Evolutionary conservation across 1,139 yeast genomes (phyloP).

Genomic region (Yamadazyma atlantica): DNA sequence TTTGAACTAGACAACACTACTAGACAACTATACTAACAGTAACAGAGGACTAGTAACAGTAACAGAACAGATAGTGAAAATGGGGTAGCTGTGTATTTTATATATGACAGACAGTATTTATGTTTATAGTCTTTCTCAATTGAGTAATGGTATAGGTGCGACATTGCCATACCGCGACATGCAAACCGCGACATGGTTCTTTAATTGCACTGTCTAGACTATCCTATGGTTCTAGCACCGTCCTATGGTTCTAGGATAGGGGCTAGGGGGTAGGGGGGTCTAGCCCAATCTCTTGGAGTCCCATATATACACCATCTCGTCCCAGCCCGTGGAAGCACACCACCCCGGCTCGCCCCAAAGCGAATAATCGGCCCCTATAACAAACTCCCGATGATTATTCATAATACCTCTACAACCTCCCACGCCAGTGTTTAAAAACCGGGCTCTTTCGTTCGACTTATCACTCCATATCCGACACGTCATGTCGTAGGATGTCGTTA

Average conservation of each 20-base stretch:
- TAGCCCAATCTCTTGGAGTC: slow-evolving; percentile 50
- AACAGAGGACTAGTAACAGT: too few relatives aligned
- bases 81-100: too few relatives aligned
- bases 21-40: too few relatives aligned
- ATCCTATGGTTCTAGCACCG: neutral
- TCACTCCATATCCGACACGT: slow-evolving; percentile 86
- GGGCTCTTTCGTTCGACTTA: slow-evolving; percentile 53
- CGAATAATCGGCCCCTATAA: slow-evolving; percentile 93
- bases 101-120: slow-evolving; percentile 1
- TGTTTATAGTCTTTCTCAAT: slow-evolving; percentile 12
- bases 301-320: slow-evolving; percentile 93
- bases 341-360: slow-evolving; percentile 97
- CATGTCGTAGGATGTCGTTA: slow-evolving; percentile 90
- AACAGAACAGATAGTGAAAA: too few relatives aligned
- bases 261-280: too few relatives aligned
- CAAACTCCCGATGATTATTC: slow-evolving; percentile 80
- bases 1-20: neutral
- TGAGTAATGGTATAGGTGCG: slow-evolving; percentile 5
- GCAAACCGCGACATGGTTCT: too few relatives aligned
- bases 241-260: too few relatives aligned
- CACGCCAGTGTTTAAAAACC: slow-evolving; percentile 36
- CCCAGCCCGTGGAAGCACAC: slow-evolving; percentile 96
- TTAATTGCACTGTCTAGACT: neutral
- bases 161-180: too few relatives aligned
- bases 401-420: slow-evolving; percentile 59